Percentiles rank a stretch among this genome's conserved stretches.
These are phyloP conservation scores for Ceratocystis lukuohia DNA, from an alignment of 2,329 filamentous ascomycete species.

Conservation along the genomic window DNA sequence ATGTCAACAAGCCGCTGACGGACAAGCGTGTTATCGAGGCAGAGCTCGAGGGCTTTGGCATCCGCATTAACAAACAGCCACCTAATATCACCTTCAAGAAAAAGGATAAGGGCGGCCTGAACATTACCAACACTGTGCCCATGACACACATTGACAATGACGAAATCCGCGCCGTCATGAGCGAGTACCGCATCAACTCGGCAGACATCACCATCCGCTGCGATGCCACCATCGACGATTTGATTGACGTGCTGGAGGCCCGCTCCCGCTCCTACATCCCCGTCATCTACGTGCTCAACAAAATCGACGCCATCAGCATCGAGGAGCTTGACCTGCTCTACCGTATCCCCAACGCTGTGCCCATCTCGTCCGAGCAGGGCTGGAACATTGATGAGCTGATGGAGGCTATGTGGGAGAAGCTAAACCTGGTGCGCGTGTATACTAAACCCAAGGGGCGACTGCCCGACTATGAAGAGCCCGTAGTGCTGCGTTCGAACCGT, in stretches of 20 bases:
- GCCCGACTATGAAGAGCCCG: slow-evolving; percentile 83
- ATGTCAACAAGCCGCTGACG: slow-evolving; percentile 95
- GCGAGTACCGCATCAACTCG: slow-evolving; percentile 90
- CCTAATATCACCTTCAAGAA: slow-evolving; percentile 99
- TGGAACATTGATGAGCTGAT: slow-evolving; percentile 97
- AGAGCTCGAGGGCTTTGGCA: slow-evolving; percentile 93
- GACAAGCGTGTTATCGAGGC: slow-evolving; percentile 93
- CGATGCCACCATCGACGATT: slow-evolving; percentile 90
- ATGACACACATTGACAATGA: slow-evolving; percentile 86
- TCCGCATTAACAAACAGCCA: slow-evolving; percentile 91
- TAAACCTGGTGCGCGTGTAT: slow-evolving; percentile 82
- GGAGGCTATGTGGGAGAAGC: slow-evolving; percentile 97
- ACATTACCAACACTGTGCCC: slow-evolving; percentile 87
- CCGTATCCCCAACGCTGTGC: slow-evolving; percentile 90
- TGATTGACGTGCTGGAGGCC: slow-evolving; percentile 91
- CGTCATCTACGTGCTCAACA: slow-evolving; percentile 98
- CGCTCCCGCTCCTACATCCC: slow-evolving; percentile 93
- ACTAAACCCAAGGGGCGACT: slow-evolving; percentile 94
- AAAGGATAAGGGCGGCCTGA: slow-evolving; percentile 96
- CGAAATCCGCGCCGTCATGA: slow-evolving; percentile 96
- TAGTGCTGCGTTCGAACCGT: slow-evolving; percentile 68
- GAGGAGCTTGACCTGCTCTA: slow-evolving; percentile 94
- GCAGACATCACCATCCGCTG: slow-evolving; percentile 96
- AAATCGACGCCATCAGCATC: slow-evolving; percentile 96
- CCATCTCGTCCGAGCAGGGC: slow-evolving; percentile 91